These are phyloP conservation scores for Xanthoconium stramineum DNA, from an alignment of 768 basidiomycete genomes.

Conservation along the genomic window DNA sequence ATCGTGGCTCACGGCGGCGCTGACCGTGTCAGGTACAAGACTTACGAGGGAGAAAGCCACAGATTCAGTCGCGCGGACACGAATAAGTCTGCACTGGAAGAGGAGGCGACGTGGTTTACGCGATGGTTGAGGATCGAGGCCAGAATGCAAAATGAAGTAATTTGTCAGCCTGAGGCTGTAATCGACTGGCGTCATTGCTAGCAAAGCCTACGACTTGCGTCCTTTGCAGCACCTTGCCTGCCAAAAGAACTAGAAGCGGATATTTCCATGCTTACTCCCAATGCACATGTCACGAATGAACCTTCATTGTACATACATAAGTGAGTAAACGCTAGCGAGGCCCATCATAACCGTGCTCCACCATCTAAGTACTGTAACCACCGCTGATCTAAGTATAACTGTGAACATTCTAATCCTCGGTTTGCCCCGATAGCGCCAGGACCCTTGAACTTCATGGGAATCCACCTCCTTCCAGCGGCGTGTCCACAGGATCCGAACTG, in stretches of 20 bases:
- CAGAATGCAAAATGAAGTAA: neutral
- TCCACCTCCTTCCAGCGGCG: neutral
- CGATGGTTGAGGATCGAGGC: neutral
- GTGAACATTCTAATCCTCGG: no score
- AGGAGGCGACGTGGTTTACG: constrained; percentile 1
- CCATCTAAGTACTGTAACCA: no score
- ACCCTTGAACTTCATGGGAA: neutral
- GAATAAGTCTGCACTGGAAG: neutral
- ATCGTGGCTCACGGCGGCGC: neutral
- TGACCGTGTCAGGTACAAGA: neutral
- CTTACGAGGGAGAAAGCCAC: constrained; percentile 1
- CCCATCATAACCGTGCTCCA: neutral
- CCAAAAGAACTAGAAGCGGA: no score
- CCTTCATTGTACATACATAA: neutral
- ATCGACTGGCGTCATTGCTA: no score
- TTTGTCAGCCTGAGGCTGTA: neutral
- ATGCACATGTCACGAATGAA: no score
- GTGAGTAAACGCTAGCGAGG: neutral
- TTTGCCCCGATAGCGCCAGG: no score
- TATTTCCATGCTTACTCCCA: no score
- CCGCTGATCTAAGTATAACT: no score
- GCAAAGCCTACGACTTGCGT: no score
- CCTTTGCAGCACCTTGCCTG: no score
- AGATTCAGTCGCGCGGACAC: constrained; percentile 3
- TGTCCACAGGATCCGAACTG: neutral